phyloP scores from a whole-genome alignment of 73 alveolate species.

The Effrenium voratum region DNA sequence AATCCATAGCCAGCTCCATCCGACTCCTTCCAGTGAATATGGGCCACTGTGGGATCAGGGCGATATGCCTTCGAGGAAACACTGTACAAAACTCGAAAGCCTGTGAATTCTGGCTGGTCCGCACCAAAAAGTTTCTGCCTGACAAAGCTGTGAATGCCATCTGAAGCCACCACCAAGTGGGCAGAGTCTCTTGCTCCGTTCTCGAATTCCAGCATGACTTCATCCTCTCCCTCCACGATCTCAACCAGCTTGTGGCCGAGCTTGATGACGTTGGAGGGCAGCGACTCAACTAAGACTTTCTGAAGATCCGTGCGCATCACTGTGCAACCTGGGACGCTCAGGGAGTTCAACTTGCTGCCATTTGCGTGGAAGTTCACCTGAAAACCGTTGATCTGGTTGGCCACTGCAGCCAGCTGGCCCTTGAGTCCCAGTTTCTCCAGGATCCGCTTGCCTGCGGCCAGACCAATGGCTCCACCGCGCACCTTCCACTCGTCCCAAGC shows the following conservation, averaged over 20 bases:
- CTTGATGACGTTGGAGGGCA: conserved; percentile 41
- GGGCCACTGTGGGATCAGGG: conserved; percentile 40
- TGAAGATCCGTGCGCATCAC: conserved; percentile 71
- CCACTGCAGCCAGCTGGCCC: background rate
- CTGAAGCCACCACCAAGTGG: conserved; percentile 72
- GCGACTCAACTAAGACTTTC: conserved; percentile 39
- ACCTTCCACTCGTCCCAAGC: conserved; percentile 91
- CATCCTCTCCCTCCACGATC: conserved; percentile 36
- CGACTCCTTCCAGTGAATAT: conserved; percentile 51
- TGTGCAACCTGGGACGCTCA: conserved; percentile 21
- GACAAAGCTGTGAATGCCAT: conserved; percentile 85
- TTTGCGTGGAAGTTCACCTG: background rate
- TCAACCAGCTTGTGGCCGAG: conserved; percentile 48
- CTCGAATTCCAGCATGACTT: conserved; percentile 38
- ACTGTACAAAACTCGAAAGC: conserved; percentile 56
- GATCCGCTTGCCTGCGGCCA: conserved; percentile 76
- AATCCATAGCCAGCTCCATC: conserved; percentile 54
- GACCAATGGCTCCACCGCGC: conserved; percentile 64
- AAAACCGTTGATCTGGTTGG: conserved; percentile 9
- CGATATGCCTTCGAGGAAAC: conserved; percentile 62
- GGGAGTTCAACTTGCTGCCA: conserved; percentile 26
- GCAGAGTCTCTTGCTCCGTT: conserved; percentile 80
- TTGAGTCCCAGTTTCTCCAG: conserved; percentile 12
- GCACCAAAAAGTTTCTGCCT: conserved; percentile 65
- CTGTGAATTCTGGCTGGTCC: conserved; percentile 67